Evolutionary conservation across 1,284 basidiomycete genomes (phyloP).

Genomic region (Entoloma clypeatum): DNA sequence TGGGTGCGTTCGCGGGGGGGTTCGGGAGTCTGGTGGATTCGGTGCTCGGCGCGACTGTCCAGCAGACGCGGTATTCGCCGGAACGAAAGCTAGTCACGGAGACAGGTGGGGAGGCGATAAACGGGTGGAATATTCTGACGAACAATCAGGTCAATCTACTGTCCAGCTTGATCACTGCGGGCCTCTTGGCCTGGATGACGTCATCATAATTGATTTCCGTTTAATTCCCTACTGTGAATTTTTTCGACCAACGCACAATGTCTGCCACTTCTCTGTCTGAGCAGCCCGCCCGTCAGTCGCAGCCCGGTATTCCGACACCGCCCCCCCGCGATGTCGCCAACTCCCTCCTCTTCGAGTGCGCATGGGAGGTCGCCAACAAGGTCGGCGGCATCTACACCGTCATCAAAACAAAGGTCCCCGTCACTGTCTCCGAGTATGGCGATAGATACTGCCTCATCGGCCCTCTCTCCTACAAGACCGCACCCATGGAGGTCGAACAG

Average conservation of each 20-base stretch:
- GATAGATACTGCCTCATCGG: conserved; percentile 93
- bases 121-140: conserved; percentile 68
- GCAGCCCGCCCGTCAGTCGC: too few species aligned
- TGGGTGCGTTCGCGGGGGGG: conserved; percentile 65
- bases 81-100: conserved; percentile 64
- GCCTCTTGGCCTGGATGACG: conserved; percentile 23
- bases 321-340: conserved; percentile 69
- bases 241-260: too few species aligned
- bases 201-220: conserved; percentile 6
- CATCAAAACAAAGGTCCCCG: conserved; percentile 98
- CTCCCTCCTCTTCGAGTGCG: conserved; percentile 83
- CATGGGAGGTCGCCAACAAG: conserved; percentile 96
- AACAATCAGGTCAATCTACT: conserved; percentile 66
- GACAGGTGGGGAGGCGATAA: conserved; percentile 42
- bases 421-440: conserved; percentile 92
- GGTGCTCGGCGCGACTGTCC: conserved; percentile 83
- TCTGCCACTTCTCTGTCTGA: too few species aligned
- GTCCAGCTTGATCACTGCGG: conserved; percentile 30
- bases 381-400: conserved; percentile 99
- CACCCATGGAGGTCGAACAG: conserved; percentile 97
- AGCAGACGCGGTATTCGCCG: conserved; percentile 74
- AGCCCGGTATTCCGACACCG: conserved; percentile 9
- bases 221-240: neutral
- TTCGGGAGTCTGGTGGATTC: conserved; percentile 84
- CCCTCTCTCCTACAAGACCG: conserved; percentile 94